Evolutionary conservation across 768 basidiomycete genomes (phyloP), one percentile per base, ranked within the genome.

Genomic region (Termitomyces sp.): DNA sequence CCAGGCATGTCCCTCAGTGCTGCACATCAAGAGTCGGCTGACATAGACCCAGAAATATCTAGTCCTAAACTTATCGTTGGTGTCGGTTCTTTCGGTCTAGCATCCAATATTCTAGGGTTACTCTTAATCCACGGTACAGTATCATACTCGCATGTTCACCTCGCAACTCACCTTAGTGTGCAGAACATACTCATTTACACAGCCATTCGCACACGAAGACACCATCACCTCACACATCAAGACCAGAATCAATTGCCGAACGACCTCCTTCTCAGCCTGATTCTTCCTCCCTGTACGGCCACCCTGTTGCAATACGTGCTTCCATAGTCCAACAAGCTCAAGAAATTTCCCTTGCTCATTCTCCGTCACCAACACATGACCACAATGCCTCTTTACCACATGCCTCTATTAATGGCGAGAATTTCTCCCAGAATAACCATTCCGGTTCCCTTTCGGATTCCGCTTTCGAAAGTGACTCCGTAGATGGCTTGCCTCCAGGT

Each of bases 21-120:
- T 33, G 40, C 52, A 16, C 33, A 52, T 47, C 45, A 64, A 37
- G 30, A 30, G 7, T 60, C 55, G 53, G 42, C 60, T 51, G 4
- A 49, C 39, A 33, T 22, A 40, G 72, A 14, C 16, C 30, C 27
- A 91, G 95, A 97, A 70, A 90, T 99, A 33, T 86, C 87, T 18
- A 95, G 91, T 65, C 93, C 97, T 0, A 84, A 82, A 63, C 76
- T 99, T 14, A 82, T 99, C 36, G 93, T 98, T 8, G 74, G 95
- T 24, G 96, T 99, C 26, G 97, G 97, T 8, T 84, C 83, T 26
- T 79, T 93, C 12, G 97, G 97, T 37, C 75, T 99, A 13, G 83
- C 88, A 0, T 97, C 94, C 22, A 99, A 99, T 67, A 80, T 98
- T 26, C 82, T 98, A 46, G 97, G 97, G 10, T 72, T 99, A 36